A percentile compares a stretch with the other conserved stretches of the same genome.
Conservation (phyloP, 2,329 filamentous ascomycete species). For the Fusarium foetens region DNA sequence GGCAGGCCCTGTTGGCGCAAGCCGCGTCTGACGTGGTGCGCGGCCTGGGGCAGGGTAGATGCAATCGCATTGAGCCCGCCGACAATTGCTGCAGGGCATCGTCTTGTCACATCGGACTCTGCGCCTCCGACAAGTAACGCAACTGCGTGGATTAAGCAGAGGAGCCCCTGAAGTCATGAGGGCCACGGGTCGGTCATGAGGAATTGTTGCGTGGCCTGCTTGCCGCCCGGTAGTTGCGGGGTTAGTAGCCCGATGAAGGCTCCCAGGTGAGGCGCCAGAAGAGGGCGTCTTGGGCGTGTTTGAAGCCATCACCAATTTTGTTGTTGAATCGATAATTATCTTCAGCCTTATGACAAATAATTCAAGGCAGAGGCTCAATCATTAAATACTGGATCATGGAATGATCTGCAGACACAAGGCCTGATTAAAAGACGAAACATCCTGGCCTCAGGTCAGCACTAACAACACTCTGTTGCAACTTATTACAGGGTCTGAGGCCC, state of each 20-base stretch:
- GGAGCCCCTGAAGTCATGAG: constrained; percentile 42
- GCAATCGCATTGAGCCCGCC: constrained; percentile 73
- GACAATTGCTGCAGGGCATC: constrained; percentile 66
- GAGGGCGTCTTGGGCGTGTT: constrained; percentile 16
- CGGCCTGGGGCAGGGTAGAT: constrained; percentile 78
- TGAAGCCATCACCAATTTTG: constrained; percentile 20
- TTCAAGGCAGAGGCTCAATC: background rate
- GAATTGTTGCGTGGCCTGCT: constrained; percentile 20
- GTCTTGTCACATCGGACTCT: constrained; percentile 83
- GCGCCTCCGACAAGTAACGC: constrained; percentile 61
- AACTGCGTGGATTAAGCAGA: constrained; percentile 58
- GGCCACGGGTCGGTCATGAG: constrained; percentile 32
- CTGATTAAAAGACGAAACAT: background rate
- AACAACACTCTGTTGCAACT: background rate
- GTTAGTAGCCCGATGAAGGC: background rate
- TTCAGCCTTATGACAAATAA: background rate
- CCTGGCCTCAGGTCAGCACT: constrained; percentile 17
- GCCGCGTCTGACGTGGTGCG: constrained; percentile 71
- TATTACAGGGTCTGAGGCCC: background rate
- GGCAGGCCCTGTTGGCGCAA: constrained; percentile 54
- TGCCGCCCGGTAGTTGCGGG: constrained; percentile 19
- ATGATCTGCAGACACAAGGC: background rate
- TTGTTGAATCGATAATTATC: background rate
- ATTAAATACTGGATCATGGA: background rate
- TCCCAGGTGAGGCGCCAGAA: constrained; percentile 18